Evolutionary conservation across 306 rosid genomes (phyloP).

Genomic region (Cicer pinnatifidum): DNA sequence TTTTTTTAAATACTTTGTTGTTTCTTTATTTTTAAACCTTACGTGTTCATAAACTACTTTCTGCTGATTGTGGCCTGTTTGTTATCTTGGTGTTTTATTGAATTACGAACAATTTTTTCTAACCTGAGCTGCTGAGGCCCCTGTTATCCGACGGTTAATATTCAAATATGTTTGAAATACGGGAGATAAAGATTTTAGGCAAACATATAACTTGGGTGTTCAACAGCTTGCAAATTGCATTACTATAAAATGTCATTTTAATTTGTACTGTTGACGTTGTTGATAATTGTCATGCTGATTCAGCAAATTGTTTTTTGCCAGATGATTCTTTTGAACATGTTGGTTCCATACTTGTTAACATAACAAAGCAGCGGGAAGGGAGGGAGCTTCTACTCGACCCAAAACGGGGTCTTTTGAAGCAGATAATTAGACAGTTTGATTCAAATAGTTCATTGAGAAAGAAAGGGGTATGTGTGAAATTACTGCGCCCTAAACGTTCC

Average conservation of each 20-base stretch:
- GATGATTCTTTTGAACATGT: conserved; percentile 96
- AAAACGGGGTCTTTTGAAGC: conserved; percentile 81
- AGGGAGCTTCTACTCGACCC: conserved; percentile 90
- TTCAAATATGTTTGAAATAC: conserved; percentile 15
- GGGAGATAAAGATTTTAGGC: neutral
- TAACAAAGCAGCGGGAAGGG: conserved; percentile 78
- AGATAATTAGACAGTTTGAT: conserved; percentile 85
- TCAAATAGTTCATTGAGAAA: conserved; percentile 77
- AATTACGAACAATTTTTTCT: conserved; percentile 27
- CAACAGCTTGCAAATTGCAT: neutral
- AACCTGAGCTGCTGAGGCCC: neutral
- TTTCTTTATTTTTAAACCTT: neutral
- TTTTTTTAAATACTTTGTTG: neutral
- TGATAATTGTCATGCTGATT: conserved; percentile 31
- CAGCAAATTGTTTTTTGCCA: conserved; percentile 46
- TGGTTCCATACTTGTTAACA: conserved; percentile 87
- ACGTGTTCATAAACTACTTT: neutral
- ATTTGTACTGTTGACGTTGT: conserved; percentile 3
- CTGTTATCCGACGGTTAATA: neutral
- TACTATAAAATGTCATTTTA: conserved; percentile 25
- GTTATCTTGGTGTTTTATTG: conserved; percentile 5
- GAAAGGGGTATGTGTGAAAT: conserved; percentile 80
- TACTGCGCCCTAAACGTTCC: conserved; percentile 21
- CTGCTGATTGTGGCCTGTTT: conserved; percentile 10
- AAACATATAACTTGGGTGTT: neutral